Evolutionary conservation across 371 early-diverging fungal species (phyloP), one percentile per base, ranked within the genome.

Genomic region (Mortierella sp.): DNA sequence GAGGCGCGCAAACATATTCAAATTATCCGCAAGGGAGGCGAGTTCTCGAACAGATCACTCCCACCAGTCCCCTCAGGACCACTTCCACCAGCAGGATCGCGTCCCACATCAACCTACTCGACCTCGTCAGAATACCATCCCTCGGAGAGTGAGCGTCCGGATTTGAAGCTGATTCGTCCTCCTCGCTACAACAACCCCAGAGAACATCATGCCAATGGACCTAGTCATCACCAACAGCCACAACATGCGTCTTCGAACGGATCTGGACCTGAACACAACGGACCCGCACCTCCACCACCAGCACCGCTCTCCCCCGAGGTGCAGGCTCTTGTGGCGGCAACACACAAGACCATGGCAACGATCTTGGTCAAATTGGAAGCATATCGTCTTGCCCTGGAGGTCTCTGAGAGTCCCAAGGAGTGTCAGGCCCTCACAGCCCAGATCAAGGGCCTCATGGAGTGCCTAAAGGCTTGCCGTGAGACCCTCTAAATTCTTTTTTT

Each of bases 361-460:
- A 78, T 86, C 70, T 44, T 86, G 19, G 72, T 77, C 37, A 86
- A 86, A 34, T 34, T 86, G 69, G 86, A 86, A 34, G 82, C 75
- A 19, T 82, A 82, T 37, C 71, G 86, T 14, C 74, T 61, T 16
- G 86, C 86, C 2, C 59, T 86, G 71, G 86, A 86, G 75, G 46
- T 82, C 9, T 24, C 86, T 24, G 86, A 86, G 57, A 82, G 64
- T 43, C 82, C 86, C 14, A 86, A 86, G 67, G 86, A 86, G 44
- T 86, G 82, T 43, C 82, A 81, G 53, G 72, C 75, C 9, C 37
- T 86, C 54, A 82, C 86, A 11, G 53, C n/a, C 37, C 86, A 86
- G 67, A 86, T 86, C 77, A 86, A 79, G 69, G 79, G 86, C 0
- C 77, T 86, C 8, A 86, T 86, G 86, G 86, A 86, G 72, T 86